Conservation (phyloP, 768 basidiomycete genomes). For the Lyophyllum semitale region DNA sequence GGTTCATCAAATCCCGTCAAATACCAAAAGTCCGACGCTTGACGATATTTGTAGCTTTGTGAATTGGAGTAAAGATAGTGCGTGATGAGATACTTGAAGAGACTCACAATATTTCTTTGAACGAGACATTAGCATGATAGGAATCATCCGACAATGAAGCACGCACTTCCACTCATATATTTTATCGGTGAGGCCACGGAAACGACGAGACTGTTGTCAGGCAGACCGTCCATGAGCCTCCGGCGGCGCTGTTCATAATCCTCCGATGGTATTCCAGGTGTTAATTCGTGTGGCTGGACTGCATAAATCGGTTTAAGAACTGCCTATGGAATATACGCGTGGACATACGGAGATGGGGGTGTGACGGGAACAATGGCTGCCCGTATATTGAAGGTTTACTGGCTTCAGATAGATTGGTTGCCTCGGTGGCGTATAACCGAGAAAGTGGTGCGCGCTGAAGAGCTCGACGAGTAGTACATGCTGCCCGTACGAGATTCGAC, state of each 20-base stretch:
- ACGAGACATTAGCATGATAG: conserved; percentile 8
- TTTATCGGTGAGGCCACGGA: conserved; percentile 79
- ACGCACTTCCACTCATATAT: conserved; percentile 82
- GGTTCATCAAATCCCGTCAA: conserved; percentile 96
- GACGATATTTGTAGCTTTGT: conserved; percentile 90
- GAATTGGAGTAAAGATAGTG: not conserved
- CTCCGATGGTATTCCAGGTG: conserved; percentile 73
- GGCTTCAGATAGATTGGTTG: conserved; percentile 7
- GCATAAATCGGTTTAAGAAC: not conserved
- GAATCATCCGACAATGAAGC: conserved; percentile 10
- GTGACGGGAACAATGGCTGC: conserved; percentile 76
- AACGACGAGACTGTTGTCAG: conserved; percentile 73
- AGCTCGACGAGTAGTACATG: conserved; percentile 13
- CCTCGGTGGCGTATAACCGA: conserved; percentile 23
- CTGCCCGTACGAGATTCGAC: conserved; percentile 17
- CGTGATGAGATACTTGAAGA: not conserved
- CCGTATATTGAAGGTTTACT: conserved; percentile 83
- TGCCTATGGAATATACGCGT: not conserved
- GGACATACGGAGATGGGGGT: conserved; percentile 75
- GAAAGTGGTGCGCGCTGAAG: conserved; percentile 3
- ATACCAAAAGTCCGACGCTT: conserved; percentile 93
- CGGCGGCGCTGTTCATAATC: conserved; percentile 79
- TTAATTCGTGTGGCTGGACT: conserved; percentile 71
- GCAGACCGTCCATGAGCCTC: conserved; percentile 72
- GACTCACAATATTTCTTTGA: conserved; percentile 75